Base-by-base conservation (phyloP, 306 rosid species). In the Fragaria ananassa region DNA sequence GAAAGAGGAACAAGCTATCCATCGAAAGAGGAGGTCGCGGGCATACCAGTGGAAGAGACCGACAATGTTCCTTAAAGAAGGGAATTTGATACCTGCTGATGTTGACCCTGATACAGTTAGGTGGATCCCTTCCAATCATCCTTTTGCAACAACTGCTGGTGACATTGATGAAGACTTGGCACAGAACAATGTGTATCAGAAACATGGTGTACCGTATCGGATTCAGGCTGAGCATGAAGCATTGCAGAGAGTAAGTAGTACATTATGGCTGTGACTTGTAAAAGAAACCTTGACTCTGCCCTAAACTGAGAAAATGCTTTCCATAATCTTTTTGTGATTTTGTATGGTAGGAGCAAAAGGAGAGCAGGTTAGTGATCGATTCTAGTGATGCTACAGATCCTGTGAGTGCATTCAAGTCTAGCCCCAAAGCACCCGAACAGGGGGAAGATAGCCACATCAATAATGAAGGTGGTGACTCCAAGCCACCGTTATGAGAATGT, bases 1-100 rank as follows among this genome's bases (percentile, higher is more conserved):
- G 0, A 79, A 88, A 58, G 97, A 92, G 90, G 80, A 95, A 79
- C 97, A 86, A 74, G 81, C 84, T 39, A 75, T 89, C 76, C 98
- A 95, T 84, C 97, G 92, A 87, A 89, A 73, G 71, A 91, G 97
- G 89, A 87, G 98, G 64, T 90, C 91, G 0, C 93, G 96, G 1
- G 98, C 98, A 0, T 95, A 95, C 78, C 95, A 92, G 79, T 95
- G 98, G 98, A 95, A 95, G 89, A 91, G 98, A 35, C 98, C 98
- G 0, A 88, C 96, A 0, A 42, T 90, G 50, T 95, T 95, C 76
- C 98, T 95, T n/a, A 92, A 81, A 71, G 97, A 92, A 82, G 98
- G 97, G 78, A 97, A 95, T 71, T 78, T 70, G 0, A 71, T 90
- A 63, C 98, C 98, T 78, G 89, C 91, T 0, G 93, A 92, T 83